Conservation (phyloP, 345 rosid species). For the Murraya paniculata region DNA sequence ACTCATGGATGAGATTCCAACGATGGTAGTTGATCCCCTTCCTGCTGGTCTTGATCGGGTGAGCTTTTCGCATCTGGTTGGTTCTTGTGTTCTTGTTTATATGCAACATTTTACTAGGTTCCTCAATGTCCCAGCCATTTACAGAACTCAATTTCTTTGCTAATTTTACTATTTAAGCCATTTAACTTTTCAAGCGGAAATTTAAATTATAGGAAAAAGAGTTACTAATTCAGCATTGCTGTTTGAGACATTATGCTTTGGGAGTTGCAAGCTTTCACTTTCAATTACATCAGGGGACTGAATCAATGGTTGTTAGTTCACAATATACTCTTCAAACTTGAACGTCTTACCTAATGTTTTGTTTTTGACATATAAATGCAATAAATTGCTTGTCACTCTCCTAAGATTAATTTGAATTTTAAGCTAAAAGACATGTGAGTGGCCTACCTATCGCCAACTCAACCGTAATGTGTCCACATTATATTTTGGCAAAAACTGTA, state of each 20-base stretch:
- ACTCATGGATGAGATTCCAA: conserved; percentile 93
- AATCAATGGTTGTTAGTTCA: not conserved
- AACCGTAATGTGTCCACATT: not conserved
- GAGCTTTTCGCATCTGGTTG: conserved; percentile 11
- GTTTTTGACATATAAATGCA: not conserved
- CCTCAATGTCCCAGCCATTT: no score
- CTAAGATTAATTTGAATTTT: not conserved
- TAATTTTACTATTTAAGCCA: not conserved
- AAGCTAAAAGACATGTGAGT: not conserved
- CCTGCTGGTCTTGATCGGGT: conserved; percentile 88
- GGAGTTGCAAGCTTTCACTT: not conserved
- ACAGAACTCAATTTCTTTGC: not conserved
- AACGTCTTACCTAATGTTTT: not conserved
- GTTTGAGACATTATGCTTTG: not conserved
- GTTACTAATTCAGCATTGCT: not conserved
- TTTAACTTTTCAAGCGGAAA: not conserved
- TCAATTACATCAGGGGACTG: not conserved
- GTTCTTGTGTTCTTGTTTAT: not conserved
- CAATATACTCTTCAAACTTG: not conserved
- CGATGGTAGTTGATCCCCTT: conserved; percentile 88
- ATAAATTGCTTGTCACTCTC: not conserved
- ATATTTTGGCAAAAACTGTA: not conserved
- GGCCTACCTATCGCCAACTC: not conserved
- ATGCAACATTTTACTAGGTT: not conserved
- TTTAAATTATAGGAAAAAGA: not conserved